Conservation (phyloP, 2,329 filamentous ascomycete genomes). For the Nothophoma quercina region DNA sequence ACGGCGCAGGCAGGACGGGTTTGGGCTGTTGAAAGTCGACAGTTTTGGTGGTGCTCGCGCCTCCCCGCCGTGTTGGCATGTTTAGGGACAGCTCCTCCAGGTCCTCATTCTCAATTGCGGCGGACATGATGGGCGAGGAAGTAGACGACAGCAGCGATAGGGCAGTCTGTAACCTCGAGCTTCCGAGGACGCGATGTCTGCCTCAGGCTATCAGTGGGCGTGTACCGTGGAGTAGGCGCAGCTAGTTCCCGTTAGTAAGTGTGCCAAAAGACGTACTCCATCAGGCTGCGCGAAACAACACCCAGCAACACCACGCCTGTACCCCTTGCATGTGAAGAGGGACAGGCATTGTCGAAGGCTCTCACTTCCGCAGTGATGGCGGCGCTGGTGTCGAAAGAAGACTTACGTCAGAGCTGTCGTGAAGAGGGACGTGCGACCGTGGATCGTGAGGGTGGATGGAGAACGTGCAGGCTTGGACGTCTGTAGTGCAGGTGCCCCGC, state of each 20-base stretch:
- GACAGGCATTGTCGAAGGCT: neutral
- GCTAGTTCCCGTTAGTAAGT: conserved; percentile 14
- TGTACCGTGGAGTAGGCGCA: conserved; percentile 1
- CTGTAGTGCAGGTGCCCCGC: conserved; percentile 17
- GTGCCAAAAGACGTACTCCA: neutral
- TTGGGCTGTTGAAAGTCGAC: conserved; percentile 45
- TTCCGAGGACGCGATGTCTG: neutral
- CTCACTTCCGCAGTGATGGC: neutral
- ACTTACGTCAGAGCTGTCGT: conserved; percentile 20
- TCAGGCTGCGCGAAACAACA: neutral
- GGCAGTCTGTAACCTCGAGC: neutral
- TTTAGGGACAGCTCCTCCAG: conserved; percentile 72
- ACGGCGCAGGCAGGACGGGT: conserved; percentile 28
- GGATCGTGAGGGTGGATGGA: neutral
- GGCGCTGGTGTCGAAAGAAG: neutral
- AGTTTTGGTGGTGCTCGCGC: conserved; percentile 39
- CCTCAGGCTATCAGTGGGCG: neutral
- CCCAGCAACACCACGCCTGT: neutral
- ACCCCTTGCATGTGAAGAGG: conserved; percentile 5
- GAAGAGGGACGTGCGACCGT: conserved; percentile 8
- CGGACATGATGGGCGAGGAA: conserved; percentile 41
- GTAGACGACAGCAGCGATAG: neutral
- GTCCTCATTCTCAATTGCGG: conserved; percentile 78
- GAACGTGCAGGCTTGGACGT: conserved; percentile 15
- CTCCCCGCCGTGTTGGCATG: conserved; percentile 67